Conservation (phyloP, 2,329 filamentous ascomycete species). For the Arachnopeziza araneosa region DNA sequence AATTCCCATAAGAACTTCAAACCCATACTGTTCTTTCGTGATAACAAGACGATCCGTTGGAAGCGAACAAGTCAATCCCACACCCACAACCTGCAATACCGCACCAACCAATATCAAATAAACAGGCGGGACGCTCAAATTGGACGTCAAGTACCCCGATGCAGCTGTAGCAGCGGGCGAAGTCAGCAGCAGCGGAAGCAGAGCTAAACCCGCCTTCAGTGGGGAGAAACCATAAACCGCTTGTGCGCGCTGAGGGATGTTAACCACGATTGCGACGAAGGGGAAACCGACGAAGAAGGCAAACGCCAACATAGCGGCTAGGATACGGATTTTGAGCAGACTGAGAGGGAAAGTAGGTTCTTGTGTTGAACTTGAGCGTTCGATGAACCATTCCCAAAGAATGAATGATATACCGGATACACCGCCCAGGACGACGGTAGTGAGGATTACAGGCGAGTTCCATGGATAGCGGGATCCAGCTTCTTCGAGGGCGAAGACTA, state of each 20-base stretch:
- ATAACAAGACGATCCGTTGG: slow-evolving; percentile 2
- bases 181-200: slow-evolving; percentile 6
- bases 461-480: slow-evolving; percentile 39
- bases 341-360: slow-evolving; percentile 14
- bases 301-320: slow-evolving; percentile 1
- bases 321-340: slow-evolving; percentile 9
- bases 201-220: slow-evolving; percentile 1
- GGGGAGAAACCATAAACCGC: slow-evolving; percentile 10
- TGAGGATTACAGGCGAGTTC: slow-evolving; percentile 35
- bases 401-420: slow-evolving; percentile 30
- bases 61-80: slow-evolving; percentile 5
- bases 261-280: slow-evolving; percentile 11
- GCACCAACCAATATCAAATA: slow-evolving; percentile 8
- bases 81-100: slow-evolving; percentile 9
- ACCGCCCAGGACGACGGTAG: slow-evolving; percentile 19
- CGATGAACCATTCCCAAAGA: slow-evolving; percentile 24
- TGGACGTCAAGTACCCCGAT: slow-evolving; percentile 3
- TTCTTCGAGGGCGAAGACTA: slow-evolving; percentile 43
- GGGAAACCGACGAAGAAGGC: slow-evolving; percentile 14
- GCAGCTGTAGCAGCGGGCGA: slow-evolving; percentile 2
- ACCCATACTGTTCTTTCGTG: slow-evolving; percentile 38
- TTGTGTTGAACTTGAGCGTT: neutral
- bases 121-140: slow-evolving; percentile 4
- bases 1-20: slow-evolving; percentile 50
- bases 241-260: slow-evolving; percentile 14